A percentile compares a stretch with the other conserved stretches of the same genome.
Evolutionary conservation across 2,329 filamentous ascomycete genomes (phyloP).

Genomic region (Aspergillus luchuensis): DNA sequence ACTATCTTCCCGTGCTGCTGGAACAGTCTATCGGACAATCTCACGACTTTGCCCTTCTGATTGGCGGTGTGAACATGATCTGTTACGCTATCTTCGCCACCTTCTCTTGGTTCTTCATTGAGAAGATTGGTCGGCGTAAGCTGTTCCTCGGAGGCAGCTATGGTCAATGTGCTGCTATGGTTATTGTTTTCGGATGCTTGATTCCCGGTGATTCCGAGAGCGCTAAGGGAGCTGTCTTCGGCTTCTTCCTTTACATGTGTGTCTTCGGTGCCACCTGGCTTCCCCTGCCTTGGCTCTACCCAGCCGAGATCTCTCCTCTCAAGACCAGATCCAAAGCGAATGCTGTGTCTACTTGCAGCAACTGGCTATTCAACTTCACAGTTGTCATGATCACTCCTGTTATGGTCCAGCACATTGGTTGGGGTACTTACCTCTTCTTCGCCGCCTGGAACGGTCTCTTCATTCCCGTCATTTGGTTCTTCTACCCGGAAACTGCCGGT

Average conservation of each 20-base stretch:
- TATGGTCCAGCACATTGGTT: slow-evolving; percentile 33
- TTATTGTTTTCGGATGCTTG: slow-evolving; percentile 18
- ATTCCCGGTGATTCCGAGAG: slow-evolving; percentile 14
- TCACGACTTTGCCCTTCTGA: slow-evolving; percentile 15
- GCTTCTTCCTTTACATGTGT: slow-evolving; percentile 25
- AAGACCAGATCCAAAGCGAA: slow-evolving; percentile 52
- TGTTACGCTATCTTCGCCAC: slow-evolving; percentile 21
- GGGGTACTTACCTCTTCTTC: slow-evolving; percentile 40
- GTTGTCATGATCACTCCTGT: slow-evolving; percentile 48
- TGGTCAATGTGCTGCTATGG: slow-evolving; percentile 17
- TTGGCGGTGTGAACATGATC: slow-evolving; percentile 22
- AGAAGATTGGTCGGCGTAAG: slow-evolving; percentile 19
- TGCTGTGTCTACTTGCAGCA: slow-evolving; percentile 50
- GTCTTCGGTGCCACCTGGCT: slow-evolving; percentile 47
- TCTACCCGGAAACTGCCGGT: slow-evolving; percentile 49
- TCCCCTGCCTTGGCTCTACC: slow-evolving; percentile 57
- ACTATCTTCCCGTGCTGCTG: slow-evolving; percentile 17
- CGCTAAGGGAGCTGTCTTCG: slow-evolving; percentile 21
- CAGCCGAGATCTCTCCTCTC: slow-evolving; percentile 52
- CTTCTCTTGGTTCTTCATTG: slow-evolving; percentile 22
- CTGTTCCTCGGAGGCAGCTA: slow-evolving; percentile 18
- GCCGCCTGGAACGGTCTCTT: slow-evolving; percentile 37
- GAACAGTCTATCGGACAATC: slow-evolving; percentile 18
- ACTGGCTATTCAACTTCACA: slow-evolving; percentile 56
- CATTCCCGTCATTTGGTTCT: slow-evolving; percentile 52